Evolutionary conservation across 2,329 filamentous ascomycete genomes (phyloP).

Genomic region (Fusarium torreyae): DNA sequence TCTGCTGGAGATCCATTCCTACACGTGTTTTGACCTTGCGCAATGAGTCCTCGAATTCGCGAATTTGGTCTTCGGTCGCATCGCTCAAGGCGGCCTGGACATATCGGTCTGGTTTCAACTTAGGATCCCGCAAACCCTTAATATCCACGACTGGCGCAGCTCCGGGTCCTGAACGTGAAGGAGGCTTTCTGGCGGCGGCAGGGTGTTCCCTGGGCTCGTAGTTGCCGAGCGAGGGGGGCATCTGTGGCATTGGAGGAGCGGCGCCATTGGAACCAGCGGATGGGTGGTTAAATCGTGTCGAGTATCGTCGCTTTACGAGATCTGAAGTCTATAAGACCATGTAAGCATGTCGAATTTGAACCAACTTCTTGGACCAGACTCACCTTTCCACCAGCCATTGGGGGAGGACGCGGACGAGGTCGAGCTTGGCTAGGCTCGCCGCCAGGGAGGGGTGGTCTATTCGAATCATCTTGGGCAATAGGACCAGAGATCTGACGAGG

Average conservation of each 20-base stretch:
- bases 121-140: conserved; percentile 84
- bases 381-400: conserved; percentile 71
- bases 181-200: conserved; percentile 62
- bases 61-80: conserved; percentile 89
- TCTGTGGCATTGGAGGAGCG: conserved; percentile 79
- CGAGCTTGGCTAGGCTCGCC: conserved; percentile 53
- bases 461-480: conserved; percentile 66
- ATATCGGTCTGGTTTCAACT: conserved; percentile 84
- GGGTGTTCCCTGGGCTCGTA: conserved; percentile 66
- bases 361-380: conserved; percentile 29
- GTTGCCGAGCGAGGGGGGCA: conserved; percentile 72
- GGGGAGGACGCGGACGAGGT: conserved; percentile 64
- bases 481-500: conserved; percentile 75
- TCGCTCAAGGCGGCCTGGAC: conserved; percentile 82
- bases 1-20: conserved; percentile 89
- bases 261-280: conserved; percentile 78
- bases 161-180: conserved; percentile 62
- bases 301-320: conserved; percentile 94
- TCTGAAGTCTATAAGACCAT: conserved; percentile 73
- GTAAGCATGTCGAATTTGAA: conserved; percentile 36
- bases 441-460: conserved; percentile 42
- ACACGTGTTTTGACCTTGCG: conserved; percentile 84
- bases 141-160: conserved; percentile 80
- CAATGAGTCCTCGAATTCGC: conserved; percentile 82
- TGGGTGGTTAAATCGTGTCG: conserved; percentile 87